Conservation (phyloP, 2,329 filamentous ascomycete genomes). For the Penicillium sp. region DNA sequence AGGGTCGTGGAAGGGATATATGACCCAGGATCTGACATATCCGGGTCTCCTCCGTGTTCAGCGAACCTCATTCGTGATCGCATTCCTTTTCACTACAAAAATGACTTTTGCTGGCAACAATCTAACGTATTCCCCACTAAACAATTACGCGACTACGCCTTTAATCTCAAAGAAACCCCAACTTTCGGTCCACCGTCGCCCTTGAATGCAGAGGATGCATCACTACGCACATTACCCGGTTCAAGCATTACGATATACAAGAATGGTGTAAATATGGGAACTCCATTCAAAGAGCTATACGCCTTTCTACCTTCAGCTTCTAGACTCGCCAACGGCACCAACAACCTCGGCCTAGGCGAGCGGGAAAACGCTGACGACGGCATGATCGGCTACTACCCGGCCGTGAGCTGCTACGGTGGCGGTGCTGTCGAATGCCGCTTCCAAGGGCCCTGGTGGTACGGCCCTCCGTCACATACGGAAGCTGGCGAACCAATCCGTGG, state of each 20-base stretch:
- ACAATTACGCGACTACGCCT: slow-evolving; percentile 75
- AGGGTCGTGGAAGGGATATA: slow-evolving; percentile 87
- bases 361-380: slow-evolving; percentile 91
- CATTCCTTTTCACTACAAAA: slow-evolving; percentile 91
- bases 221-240: slow-evolving; percentile 84
- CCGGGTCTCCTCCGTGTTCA: slow-evolving; percentile 53
- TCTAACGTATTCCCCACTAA: slow-evolving; percentile 72
- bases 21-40: slow-evolving; percentile 77
- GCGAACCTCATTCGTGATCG: slow-evolving; percentile 92
- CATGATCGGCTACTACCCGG: slow-evolving; percentile 93
- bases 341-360: slow-evolving; percentile 64
- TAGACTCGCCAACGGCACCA: slow-evolving; percentile 48
- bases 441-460: slow-evolving; percentile 89
- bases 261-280: slow-evolving; percentile 85
- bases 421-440: slow-evolving; percentile 94
- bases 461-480: slow-evolving; percentile 64
- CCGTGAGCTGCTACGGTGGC: slow-evolving; percentile 88
- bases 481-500: slow-evolving; percentile 57
- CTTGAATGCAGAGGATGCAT: slow-evolving; percentile 69
- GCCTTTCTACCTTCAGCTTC: slow-evolving; percentile 92
- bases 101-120: slow-evolving; percentile 86
- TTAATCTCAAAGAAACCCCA: slow-evolving; percentile 52
- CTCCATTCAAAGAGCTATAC: slow-evolving; percentile 83
- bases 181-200: slow-evolving; percentile 58
- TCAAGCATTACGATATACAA: slow-evolving; percentile 91